Evolutionary conservation across 164 flowering plant species (phyloP).

Genomic region (Magnolia changhungtana): DNA sequence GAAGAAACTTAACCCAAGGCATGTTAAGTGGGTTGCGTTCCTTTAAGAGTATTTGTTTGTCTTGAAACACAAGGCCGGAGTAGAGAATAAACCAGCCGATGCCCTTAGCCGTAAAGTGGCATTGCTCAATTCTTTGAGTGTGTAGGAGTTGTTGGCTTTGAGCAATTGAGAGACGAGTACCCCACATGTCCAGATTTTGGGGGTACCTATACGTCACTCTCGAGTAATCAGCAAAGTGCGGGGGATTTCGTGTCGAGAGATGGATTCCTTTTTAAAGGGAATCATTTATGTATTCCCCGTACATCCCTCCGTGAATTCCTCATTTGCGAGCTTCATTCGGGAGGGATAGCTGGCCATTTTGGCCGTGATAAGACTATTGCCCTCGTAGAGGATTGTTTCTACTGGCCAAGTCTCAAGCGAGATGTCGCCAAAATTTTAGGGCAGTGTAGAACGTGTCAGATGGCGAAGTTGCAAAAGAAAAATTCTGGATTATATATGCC

Average conservation of each 20-base stretch:
- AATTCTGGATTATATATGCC: background rate
- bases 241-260: too few species aligned
- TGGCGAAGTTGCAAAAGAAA: background rate
- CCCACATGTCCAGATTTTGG: slow-evolving; percentile 5
- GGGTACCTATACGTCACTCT: background rate
- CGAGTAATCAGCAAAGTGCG: background rate
- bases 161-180: background rate
- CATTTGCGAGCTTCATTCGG: background rate
- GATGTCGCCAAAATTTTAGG: background rate
- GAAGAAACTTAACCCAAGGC: background rate
- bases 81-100: background rate
- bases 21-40: slow-evolving; percentile 5
- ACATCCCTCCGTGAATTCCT: background rate
- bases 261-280: background rate
- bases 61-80: background rate
- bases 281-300: background rate
- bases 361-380: background rate
- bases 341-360: background rate
- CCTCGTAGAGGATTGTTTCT: background rate
- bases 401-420: background rate
- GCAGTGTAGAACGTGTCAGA: background rate
- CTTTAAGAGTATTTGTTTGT: slow-evolving; percentile 6
- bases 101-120: background rate
- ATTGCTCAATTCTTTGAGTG: background rate
- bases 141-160: background rate